phyloP scores from a whole-genome alignment of 2,329 filamentous ascomycete species.

The Phyllosticta citriasiana region DNA sequence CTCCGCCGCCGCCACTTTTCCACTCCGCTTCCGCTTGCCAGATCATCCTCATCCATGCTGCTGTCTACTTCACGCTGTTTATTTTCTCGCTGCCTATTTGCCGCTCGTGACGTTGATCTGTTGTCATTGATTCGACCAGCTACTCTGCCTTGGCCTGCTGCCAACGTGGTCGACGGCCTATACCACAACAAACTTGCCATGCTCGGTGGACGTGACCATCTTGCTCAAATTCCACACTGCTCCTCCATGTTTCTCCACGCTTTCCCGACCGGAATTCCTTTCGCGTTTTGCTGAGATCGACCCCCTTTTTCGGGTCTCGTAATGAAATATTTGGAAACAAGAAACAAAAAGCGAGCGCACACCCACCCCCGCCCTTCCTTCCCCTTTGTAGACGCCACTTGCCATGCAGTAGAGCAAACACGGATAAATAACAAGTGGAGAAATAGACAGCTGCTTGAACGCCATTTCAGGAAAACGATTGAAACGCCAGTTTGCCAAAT shows the following conservation, averaged over 20 bases:
- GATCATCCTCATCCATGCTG: background rate
- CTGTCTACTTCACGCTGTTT: too few relatives aligned
- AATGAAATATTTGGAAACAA: background rate
- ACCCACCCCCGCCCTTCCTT: background rate
- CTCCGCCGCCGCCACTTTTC: background rate
- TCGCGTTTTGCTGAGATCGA: background rate
- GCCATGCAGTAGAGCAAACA: conserved; percentile 8
- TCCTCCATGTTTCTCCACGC: background rate
- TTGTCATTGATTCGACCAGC: background rate
- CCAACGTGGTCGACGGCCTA: conserved; percentile 5
- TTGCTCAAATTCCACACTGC: background rate
- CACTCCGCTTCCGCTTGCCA: background rate
- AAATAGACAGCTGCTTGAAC: conserved; percentile 3
- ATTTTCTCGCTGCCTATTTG: background rate
- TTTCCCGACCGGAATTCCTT: background rate
- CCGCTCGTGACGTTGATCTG: background rate
- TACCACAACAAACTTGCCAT: conserved; percentile 5
- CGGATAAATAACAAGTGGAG: conserved; percentile 2
- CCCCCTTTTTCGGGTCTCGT: background rate
- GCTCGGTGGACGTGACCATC: background rate
- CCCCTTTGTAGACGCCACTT: conserved; percentile 1
- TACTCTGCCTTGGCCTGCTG: background rate
- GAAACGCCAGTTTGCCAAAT: conserved; percentile 7
- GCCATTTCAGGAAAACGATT: conserved; percentile 3
- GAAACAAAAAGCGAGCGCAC: background rate